A percentile compares a stretch with the other conserved stretches of the same genome.
phyloP scores from a whole-genome alignment of 1,139 yeast species.

The Lodderomyces orthopsilosis region DNA sequence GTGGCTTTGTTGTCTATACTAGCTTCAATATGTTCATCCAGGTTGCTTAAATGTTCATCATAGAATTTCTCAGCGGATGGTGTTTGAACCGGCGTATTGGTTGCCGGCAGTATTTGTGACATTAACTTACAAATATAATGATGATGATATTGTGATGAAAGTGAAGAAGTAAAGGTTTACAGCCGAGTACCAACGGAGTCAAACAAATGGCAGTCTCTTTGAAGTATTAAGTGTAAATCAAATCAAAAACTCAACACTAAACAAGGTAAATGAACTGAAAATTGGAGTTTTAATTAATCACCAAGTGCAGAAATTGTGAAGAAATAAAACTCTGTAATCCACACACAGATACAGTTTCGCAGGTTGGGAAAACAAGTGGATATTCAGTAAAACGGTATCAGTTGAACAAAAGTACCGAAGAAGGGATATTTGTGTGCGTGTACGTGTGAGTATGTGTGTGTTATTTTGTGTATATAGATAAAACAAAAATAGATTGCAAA shows the following conservation, averaged over 20 bases:
- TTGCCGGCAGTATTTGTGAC: constrained; percentile 20
- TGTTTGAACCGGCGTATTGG: constrained; percentile 42
- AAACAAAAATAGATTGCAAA: too few species aligned
- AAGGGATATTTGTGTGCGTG: too few species aligned
- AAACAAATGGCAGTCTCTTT: neutral
- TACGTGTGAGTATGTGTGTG: too few species aligned
- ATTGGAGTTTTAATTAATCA: too few species aligned
- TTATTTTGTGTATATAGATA: too few species aligned
- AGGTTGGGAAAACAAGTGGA: too few species aligned
- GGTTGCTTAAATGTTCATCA: neutral
- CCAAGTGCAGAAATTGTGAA: neutral
- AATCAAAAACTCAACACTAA: too few species aligned
- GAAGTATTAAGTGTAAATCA: neutral
- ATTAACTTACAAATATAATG: constrained; percentile 8
- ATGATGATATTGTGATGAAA: neutral
- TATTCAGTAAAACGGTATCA: too few species aligned
- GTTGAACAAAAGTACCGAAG: too few species aligned
- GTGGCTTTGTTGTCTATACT: neutral
- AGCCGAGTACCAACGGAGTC: neutral
- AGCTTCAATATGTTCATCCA: neutral
- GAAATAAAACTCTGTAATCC: neutral
- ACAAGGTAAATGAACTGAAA: too few species aligned
- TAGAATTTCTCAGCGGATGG: constrained; percentile 34
- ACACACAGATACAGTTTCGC: too few species aligned
- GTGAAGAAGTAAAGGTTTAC: neutral